phyloP scores from a whole-genome alignment of 1,284 basidiomycete genomes.

The Butyriboletus appendiculatus region DNA sequence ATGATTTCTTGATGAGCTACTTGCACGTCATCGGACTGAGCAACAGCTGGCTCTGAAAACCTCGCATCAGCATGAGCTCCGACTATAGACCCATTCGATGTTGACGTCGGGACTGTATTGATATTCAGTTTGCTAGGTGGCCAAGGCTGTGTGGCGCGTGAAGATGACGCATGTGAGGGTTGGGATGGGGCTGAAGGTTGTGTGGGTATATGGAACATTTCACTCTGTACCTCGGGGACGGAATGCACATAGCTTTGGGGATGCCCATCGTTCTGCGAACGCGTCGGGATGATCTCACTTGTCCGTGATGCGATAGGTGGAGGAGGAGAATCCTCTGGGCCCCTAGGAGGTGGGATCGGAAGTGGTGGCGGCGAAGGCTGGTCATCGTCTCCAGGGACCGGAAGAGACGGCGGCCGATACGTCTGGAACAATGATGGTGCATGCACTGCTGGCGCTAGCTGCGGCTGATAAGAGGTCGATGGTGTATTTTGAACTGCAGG shows the following conservation, averaged over 20 bases:
- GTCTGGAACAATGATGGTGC: slow-evolving; percentile 31
- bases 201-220: slow-evolving; percentile 29
- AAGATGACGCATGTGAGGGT: not conserved
- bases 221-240: slow-evolving; percentile 22
- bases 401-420: slow-evolving; percentile 26
- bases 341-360: slow-evolving; percentile 32
- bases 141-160: slow-evolving; percentile 2
- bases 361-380: slow-evolving; percentile 32
- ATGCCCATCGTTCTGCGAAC: slow-evolving; percentile 11
- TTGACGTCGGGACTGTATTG: not conserved
- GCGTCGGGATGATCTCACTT: slow-evolving; percentile 30
- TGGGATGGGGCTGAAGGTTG: slow-evolving; percentile 1
- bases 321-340: slow-evolving; percentile 25
- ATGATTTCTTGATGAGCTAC: slow-evolving; percentile 14
- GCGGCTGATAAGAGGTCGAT: slow-evolving; percentile 20
- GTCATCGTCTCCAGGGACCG: slow-evolving; percentile 16
- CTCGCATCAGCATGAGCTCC: slow-evolving; percentile 8
- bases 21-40: slow-evolving; percentile 7
- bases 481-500: slow-evolving; percentile 7
- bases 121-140: slow-evolving; percentile 9
- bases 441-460: slow-evolving; percentile 6
- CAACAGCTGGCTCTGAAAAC: not conserved
- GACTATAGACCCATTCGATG: not conserved
- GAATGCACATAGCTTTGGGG: slow-evolving; percentile 1
- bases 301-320: slow-evolving; percentile 25